Conservation (phyloP, 148 eudicot genomes). For the Fallopia convolvulus region DNA sequence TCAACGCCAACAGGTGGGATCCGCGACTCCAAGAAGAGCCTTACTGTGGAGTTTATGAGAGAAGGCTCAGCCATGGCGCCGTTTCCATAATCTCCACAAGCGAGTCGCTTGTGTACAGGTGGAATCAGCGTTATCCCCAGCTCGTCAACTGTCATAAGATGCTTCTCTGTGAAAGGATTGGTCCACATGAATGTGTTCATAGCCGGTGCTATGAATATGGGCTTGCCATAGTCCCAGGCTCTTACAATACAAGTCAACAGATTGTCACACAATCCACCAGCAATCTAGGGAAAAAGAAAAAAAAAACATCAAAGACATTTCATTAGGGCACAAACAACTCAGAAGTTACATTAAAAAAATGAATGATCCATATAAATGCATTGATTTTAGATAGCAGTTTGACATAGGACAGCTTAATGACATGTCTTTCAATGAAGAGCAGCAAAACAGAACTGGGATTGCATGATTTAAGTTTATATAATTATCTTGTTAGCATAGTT, state of each 20-base stretch:
- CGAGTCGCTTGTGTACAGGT: slow-evolving; percentile 80
- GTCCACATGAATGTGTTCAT: slow-evolving; percentile 98
- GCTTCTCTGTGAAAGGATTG: slow-evolving; percentile 86
- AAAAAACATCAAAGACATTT: background rate
- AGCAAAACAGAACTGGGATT: background rate
- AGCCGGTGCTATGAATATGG: slow-evolving; percentile 86
- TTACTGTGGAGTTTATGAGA: slow-evolving; percentile 66
- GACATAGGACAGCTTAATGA: background rate
- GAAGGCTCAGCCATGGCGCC: slow-evolving; percentile 99
- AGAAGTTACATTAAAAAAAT: background rate
- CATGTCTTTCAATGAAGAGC: background rate
- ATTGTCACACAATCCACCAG: slow-evolving; percentile 92
- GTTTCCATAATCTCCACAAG: slow-evolving; percentile 90
- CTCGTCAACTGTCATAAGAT: slow-evolving; percentile 67
- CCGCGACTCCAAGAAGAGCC: slow-evolving; percentile 57
- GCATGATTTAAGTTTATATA: background rate
- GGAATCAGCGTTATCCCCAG: slow-evolving; percentile 79
- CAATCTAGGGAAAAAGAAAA: slow-evolving; percentile 40
- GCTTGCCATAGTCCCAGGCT: slow-evolving; percentile 94
- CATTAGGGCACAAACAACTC: background rate
- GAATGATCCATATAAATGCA: background rate
- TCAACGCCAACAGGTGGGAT: slow-evolving; percentile 5
- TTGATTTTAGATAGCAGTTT: background rate
- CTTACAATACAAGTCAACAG: slow-evolving; percentile 79
- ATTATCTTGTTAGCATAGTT: background rate